Evolutionary conservation across 441 rosid genomes (phyloP).

Genomic region (Codiaeum variegatum): DNA sequence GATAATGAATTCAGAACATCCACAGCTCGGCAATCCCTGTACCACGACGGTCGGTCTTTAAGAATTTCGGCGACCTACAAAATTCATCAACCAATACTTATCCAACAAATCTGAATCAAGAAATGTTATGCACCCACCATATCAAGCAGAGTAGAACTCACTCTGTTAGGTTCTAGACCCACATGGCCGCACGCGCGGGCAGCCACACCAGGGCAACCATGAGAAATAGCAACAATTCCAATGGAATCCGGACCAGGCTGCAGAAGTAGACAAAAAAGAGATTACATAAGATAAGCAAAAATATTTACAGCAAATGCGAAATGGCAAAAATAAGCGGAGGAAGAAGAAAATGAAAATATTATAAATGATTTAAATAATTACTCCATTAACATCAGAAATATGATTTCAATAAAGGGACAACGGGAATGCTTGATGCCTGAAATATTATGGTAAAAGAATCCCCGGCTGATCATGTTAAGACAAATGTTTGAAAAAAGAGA

Average conservation of each 20-base stretch:
- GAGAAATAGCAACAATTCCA: slow-evolving; percentile 99
- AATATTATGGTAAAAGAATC: background rate
- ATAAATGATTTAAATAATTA: background rate
- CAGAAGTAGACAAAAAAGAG: slow-evolving; percentile 7
- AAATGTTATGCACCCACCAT: background rate
- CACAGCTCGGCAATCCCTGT: slow-evolving; percentile 94
- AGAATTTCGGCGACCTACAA: slow-evolving; percentile 90
- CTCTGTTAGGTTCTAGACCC: slow-evolving; percentile 97
- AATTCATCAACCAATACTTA: background rate
- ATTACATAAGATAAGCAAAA: background rate
- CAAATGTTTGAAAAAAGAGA: background rate
- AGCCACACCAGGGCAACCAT: slow-evolving; percentile 99
- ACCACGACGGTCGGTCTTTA: slow-evolving; percentile 94
- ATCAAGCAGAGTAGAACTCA: slow-evolving; percentile 29
- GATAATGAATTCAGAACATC: slow-evolving; percentile 88
- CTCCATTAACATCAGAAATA: background rate
- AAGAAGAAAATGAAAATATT: background rate
- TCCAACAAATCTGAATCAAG: slow-evolving; percentile 1
- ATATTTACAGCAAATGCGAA: background rate
- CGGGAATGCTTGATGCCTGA: background rate
- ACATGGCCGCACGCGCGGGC: slow-evolving; percentile 99
- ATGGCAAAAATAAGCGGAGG: background rate
- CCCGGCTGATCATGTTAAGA: background rate
- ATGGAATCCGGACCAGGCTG: slow-evolving; percentile 99
- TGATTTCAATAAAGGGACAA: background rate